A percentile compares a stretch with the other conserved stretches of the same genome.
These are phyloP conservation scores for Omphalotus guepiniiformis DNA, from an alignment of 768 basidiomycete species.

Conservation along the genomic window DNA sequence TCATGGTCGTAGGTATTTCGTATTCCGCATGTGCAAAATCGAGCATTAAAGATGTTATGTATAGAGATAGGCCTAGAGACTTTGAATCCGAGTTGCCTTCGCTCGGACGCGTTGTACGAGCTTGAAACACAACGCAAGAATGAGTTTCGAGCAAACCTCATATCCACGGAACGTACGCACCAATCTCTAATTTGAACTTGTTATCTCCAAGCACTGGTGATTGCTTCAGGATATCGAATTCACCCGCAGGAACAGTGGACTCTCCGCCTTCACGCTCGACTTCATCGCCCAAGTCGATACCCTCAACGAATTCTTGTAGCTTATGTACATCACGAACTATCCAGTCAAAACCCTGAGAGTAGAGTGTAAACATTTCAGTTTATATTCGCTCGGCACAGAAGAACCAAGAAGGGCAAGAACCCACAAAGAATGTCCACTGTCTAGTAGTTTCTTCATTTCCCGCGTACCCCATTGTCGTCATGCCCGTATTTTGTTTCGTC, in stretches of 20 bases:
- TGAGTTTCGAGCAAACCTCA: too few species aligned
- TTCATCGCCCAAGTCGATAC: conserved; percentile 22
- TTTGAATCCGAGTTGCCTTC: conserved; percentile 21
- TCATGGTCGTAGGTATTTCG: conserved; percentile 61
- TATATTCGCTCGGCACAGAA: not conserved
- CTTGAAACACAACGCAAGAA: conserved; percentile 5
- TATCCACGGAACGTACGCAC: conserved; percentile 38
- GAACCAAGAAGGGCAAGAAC: conserved; percentile 11
- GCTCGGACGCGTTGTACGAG: conserved; percentile 22
- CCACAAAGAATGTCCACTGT: conserved; percentile 64
- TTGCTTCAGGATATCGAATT: conserved; percentile 60
- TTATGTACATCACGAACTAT: conserved; percentile 52
- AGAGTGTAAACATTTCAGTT: conserved; percentile 2
- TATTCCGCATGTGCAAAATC: conserved; percentile 58
- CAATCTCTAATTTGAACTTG: conserved; percentile 70
- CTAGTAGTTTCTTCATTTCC: conserved; percentile 41
- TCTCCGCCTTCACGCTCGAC: conserved; percentile 25
- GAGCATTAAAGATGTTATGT: conserved; percentile 60
- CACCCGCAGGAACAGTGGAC: conserved; percentile 29
- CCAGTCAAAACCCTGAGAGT: conserved; percentile 68
- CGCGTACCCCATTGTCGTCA: conserved; percentile 22
- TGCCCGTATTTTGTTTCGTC: conserved; percentile 18
- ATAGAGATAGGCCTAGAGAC: conserved; percentile 50
- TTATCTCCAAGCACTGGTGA: conserved; percentile 66
- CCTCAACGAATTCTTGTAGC: conserved; percentile 56